Evolutionary conservation across 176 grass and related monocot genomes (phyloP), one percentile per base, ranked within the genome.

Genomic region (Triticum urartu): DNA sequence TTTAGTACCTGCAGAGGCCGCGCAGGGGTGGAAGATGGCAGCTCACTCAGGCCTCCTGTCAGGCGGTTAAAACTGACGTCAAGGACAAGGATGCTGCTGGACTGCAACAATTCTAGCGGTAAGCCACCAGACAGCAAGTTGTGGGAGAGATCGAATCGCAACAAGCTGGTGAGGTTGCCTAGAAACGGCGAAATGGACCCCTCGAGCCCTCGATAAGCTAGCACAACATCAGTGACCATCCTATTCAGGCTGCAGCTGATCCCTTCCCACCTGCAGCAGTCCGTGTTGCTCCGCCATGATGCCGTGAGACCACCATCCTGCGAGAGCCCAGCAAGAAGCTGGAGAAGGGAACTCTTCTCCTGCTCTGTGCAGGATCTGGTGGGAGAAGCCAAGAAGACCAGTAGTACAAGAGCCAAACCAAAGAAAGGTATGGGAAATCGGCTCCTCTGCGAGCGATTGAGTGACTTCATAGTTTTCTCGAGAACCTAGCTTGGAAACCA

Each of bases 201-300:
- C 39, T 42, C 39, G 9, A 42, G 2, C 1, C 39, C 39, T 35
- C 45, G 68, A 17, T 75, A 71, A 9, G 80, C 21, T 42, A 92
- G 43, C 9, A 5, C 85, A 14, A 92, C 14, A 28, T 24, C 70
- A 1, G 7, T 72, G 17, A 90, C 64, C 7, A 6, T 76, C 18
- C 9, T 21, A 13, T 89, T 2, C 0, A 11, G 64, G 25, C 34
- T 39, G 68, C 88, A 92, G 33, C 9, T 65, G 38, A 92, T 81
- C 21, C 88, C 91, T 34, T 92, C 85, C 91, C 88, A 92, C 7
- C 1, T 14, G 72, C 88, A 92, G 43, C 91, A 92, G 2, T 87
- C 38, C 2, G 48, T 71, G 17, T 32, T 28, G 14, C 22, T 85
- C 21, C 9, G 28, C 90, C 91, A 92, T 0, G 17, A 77, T 4